Conservation (phyloP, 106 monocot genomes). For the Xerophyta viscosa region DNA sequence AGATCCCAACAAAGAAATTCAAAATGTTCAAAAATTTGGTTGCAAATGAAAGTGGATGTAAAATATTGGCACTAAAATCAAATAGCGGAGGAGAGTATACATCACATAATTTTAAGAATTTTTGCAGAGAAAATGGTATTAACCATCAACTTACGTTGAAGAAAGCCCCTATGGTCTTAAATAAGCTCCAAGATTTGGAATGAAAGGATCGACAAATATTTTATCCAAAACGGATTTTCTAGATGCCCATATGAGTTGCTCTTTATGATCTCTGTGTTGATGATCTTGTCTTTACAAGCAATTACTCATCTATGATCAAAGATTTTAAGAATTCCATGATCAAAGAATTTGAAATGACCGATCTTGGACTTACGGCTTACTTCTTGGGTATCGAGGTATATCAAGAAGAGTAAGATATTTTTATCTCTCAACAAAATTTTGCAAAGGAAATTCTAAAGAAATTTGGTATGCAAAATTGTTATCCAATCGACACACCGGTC, state of each 20-base stretch:
- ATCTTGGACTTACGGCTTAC: slow-evolving; percentile 9
- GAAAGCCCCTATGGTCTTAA: slow-evolving; percentile 1
- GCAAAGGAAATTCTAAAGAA: slow-evolving; percentile 10
- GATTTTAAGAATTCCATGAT: slow-evolving; percentile 11
- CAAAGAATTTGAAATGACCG: slow-evolving; percentile 12
- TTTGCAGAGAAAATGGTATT: slow-evolving; percentile 8
- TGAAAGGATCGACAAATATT: background rate
- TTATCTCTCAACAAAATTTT: slow-evolving; percentile 19
- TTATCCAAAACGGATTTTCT: too few relatives aligned
- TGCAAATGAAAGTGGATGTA: background rate
- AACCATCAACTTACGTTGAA: slow-evolving; percentile 4
- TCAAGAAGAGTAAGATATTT: slow-evolving; percentile 1
- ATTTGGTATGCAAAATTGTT: slow-evolving; percentile 16
- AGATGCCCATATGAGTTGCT: too few relatives aligned
- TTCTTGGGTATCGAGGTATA: background rate
- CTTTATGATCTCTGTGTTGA: too few relatives aligned
- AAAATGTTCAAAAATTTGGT: slow-evolving; percentile 5
- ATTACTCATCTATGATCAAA: background rate
- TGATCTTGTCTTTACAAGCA: slow-evolving; percentile 2
- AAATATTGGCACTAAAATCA: background rate
- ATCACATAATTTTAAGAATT: slow-evolving; percentile 2
- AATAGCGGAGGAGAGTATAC: slow-evolving; percentile 6
- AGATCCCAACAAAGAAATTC: slow-evolving; percentile 6
- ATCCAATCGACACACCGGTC: slow-evolving; percentile 12
- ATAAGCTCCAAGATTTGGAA: background rate